Percentiles rank a stretch among this genome's conserved stretches.
These are phyloP conservation scores for Solanum raphanifolium DNA, from an alignment of 257 asterid species.

Conservation along the genomic window DNA sequence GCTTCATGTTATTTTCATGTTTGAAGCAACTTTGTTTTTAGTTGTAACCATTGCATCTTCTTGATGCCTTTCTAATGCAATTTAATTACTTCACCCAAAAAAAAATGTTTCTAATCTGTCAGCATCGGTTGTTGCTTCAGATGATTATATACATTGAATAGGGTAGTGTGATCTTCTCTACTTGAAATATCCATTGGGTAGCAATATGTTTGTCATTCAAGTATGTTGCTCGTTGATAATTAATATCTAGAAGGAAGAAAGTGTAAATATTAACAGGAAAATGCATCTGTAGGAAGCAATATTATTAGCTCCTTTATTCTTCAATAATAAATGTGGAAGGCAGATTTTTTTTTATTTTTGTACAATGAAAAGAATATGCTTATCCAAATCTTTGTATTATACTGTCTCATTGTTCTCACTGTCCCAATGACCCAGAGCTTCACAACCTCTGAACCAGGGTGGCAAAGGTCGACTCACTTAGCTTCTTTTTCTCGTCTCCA, in stretches of 20 bases:
- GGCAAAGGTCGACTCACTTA: background rate
- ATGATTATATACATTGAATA: background rate
- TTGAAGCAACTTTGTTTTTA: too few relatives aligned
- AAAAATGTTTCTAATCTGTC: background rate
- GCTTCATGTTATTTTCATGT: too few relatives aligned
- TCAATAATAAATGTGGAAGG: background rate
- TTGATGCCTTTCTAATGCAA: too few relatives aligned
- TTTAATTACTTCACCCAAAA: too few relatives aligned
- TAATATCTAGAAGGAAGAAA: background rate
- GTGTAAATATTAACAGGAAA: background rate
- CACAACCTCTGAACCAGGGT: background rate
- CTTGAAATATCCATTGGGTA: background rate
- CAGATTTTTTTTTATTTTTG: background rate
- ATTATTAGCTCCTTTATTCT: background rate
- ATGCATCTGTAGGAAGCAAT: background rate
- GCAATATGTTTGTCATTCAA: background rate
- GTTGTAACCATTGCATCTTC: too few relatives aligned
- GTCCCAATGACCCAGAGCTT: background rate
- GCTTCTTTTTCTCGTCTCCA: background rate
- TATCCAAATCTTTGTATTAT: background rate
- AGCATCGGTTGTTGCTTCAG: background rate
- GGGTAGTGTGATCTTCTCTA: background rate
- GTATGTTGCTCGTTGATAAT: background rate
- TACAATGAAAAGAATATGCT: background rate
- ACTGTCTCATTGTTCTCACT: background rate